Conservation (phyloP, 2,329 filamentous ascomycete genomes). For the Emergomyces pasteurianus region DNA sequence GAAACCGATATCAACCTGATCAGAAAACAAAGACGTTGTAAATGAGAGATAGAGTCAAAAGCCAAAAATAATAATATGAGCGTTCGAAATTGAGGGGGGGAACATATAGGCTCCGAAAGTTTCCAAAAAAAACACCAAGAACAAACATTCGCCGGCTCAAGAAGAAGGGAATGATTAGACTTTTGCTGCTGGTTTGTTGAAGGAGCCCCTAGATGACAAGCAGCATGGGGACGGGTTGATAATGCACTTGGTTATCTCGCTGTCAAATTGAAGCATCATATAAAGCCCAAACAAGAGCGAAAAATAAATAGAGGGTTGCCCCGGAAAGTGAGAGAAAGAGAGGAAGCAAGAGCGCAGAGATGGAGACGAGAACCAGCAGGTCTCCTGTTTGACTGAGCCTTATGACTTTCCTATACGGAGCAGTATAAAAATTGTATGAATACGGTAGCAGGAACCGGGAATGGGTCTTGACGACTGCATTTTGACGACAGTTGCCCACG, state of each 20-base stretch:
- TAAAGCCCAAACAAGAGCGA: background rate
- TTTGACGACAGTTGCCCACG: background rate
- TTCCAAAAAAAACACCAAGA: background rate
- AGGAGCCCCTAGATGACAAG: background rate
- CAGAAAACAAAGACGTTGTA: background rate
- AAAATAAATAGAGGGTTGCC: too few species aligned
- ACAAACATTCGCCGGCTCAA: background rate
- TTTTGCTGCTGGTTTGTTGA: background rate
- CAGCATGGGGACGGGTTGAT: background rate
- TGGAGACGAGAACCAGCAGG: background rate
- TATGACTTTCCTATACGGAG: background rate
- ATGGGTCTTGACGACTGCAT: background rate
- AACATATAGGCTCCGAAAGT: background rate
- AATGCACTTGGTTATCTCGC: background rate
- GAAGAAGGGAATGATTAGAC: background rate
- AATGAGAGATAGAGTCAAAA: background rate
- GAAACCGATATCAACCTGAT: background rate
- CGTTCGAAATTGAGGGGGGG: background rate
- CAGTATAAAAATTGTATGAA: background rate
- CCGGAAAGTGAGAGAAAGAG: background rate
- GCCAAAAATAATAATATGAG: background rate
- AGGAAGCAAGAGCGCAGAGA: background rate
- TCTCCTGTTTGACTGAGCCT: background rate
- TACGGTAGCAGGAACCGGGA: background rate
- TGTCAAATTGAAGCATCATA: background rate